A percentile compares a stretch with the other conserved stretches of the same genome.
phyloP scores from a whole-genome alignment of 2,329 filamentous ascomycete species.

The Nigrospora oryzae region DNA sequence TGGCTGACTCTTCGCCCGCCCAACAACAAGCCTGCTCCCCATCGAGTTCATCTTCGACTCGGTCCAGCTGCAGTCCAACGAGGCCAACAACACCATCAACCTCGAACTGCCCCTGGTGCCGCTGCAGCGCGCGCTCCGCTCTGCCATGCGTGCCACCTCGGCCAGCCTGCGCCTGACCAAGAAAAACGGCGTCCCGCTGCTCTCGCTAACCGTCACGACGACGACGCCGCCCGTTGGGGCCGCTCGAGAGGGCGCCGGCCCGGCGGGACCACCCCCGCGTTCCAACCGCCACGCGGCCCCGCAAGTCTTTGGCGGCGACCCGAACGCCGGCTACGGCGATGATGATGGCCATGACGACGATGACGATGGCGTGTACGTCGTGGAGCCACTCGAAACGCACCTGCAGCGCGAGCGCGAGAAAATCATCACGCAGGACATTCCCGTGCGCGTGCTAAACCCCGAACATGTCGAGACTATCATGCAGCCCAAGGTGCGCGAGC shows the following conservation, averaged over 20 bases:
- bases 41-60: constrained; percentile 82
- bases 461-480: constrained; percentile 85
- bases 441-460: constrained; percentile 81
- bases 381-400: constrained; percentile 45
- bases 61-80: constrained; percentile 80
- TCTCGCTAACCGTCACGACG: constrained; percentile 84
- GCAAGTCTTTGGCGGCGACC: no score
- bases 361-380: constrained; percentile 36
- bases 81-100: constrained; percentile 82
- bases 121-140: constrained; percentile 85
- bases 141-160: constrained; percentile 71
- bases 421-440: constrained; percentile 89
- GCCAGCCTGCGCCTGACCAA: constrained; percentile 87
- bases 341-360: constrained; percentile 32
- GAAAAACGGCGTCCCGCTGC: constrained; percentile 76
- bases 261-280: constrained; percentile 13
- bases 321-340: constrained; percentile 9
- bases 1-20: background rate
- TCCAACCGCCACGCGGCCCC: constrained; percentile 39
- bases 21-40: constrained; percentile 37
- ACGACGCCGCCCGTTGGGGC: constrained; percentile 50
- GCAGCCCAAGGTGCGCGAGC: constrained; percentile 82
- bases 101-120: constrained; percentile 86
- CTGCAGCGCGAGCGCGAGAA: constrained; percentile 72
- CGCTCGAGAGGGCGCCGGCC: constrained; percentile 18